phyloP scores from a whole-genome alignment of 139 green algal genomes.

The Chlorella sp. region DNA sequence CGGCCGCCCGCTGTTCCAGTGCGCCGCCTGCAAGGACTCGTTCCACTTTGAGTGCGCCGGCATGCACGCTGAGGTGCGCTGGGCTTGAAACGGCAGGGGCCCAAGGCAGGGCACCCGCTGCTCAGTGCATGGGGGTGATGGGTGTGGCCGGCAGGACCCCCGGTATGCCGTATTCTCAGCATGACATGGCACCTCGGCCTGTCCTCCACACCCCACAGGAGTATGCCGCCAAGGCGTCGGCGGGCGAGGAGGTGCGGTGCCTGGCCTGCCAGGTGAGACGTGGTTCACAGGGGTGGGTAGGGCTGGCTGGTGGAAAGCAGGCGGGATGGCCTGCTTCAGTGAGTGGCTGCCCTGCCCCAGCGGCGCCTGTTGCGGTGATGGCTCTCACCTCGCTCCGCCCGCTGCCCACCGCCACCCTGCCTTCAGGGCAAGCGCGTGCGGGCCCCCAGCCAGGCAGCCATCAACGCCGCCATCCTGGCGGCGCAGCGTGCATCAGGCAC shows the following conservation, averaged over 20 bases:
- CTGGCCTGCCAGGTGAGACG: conserved; percentile 23
- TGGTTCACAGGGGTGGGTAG: not conserved
- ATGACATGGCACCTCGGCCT: too few species aligned
- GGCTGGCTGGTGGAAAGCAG: too few species aligned
- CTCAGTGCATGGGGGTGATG: too few species aligned
- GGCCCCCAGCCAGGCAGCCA: conserved; percentile 39
- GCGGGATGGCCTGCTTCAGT: too few species aligned
- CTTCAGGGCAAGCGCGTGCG: conserved; percentile 46
- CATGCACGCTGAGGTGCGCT: conserved; percentile 46
- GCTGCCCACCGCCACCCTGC: not conserved
- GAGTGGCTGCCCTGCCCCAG: too few species aligned
- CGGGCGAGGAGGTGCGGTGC: conserved; percentile 1
- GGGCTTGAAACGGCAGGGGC: not conserved
- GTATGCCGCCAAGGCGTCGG: conserved; percentile 13
- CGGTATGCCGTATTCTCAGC: too few species aligned
- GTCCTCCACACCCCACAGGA: not conserved
- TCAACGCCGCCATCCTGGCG: conserved; percentile 37
- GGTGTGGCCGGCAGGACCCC: too few species aligned
- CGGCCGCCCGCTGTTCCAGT: conserved; percentile 48
- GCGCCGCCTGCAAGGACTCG: conserved; percentile 57
- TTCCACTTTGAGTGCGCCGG: conserved; percentile 61
- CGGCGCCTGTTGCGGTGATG: too few species aligned
- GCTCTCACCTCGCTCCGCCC: not conserved
- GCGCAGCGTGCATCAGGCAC: conserved; percentile 8
- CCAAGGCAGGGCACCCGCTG: not conserved